These are phyloP conservation scores for Coemansia sp. DNA, from an alignment of 192 early-diverging fungal species.

Conservation along the genomic window DNA sequence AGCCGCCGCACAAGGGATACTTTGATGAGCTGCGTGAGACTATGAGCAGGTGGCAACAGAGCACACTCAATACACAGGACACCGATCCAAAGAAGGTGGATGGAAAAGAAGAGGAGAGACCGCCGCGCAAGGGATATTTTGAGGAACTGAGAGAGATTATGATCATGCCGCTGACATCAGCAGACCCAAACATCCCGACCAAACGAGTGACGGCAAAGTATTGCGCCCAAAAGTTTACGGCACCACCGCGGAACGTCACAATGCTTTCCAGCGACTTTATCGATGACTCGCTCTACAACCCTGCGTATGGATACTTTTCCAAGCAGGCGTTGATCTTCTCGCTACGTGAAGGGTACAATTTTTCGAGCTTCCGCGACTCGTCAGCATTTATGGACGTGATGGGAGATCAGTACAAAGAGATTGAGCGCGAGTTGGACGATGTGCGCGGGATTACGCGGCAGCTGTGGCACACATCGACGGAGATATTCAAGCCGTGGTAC, in stretches of 20 bases:
- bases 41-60: not conserved
- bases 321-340: constrained; percentile 87
- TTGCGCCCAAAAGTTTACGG: constrained; percentile 23
- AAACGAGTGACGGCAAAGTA: constrained; percentile 43
- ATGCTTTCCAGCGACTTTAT: constrained; percentile 91
- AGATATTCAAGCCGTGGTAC: constrained; percentile 91
- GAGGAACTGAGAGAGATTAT: constrained; percentile 43
- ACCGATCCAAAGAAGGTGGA: not conserved
- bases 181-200: constrained; percentile 34
- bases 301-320: constrained; percentile 95
- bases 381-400: constrained; percentile 74
- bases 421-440: constrained; percentile 76
- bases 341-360: constrained; percentile 62
- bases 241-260: constrained; percentile 58
- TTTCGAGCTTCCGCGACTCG: constrained; percentile 64
- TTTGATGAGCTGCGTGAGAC: constrained; percentile 20
- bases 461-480: constrained; percentile 98
- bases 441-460: constrained; percentile 77
- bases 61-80: not conserved
- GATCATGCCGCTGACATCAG: constrained; percentile 45
- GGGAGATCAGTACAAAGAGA: constrained; percentile 71
- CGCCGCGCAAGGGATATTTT: constrained; percentile 22
- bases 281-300: constrained; percentile 93
- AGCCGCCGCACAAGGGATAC: constrained; percentile 19
- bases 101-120: not conserved